These are phyloP conservation scores for Otatea glauca DNA, from an alignment of 176 grass and related monocot species.

Conservation along the genomic window DNA sequence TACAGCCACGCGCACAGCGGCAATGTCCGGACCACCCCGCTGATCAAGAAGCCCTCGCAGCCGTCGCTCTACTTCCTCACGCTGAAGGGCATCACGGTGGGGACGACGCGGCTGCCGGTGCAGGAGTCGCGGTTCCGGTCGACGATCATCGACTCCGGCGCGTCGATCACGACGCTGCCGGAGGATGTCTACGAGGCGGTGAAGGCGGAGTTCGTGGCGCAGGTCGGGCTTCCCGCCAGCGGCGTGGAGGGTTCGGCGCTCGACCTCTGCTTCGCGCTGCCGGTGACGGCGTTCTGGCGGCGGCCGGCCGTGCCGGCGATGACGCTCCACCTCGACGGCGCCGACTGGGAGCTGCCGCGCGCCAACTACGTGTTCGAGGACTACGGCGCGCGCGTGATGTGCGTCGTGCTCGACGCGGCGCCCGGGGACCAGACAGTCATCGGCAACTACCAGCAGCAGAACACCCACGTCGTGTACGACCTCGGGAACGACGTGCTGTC, in stretches of 20 bases:
- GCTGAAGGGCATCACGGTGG: conserved; percentile 62
- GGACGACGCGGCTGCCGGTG: conserved; percentile 48
- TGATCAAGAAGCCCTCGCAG: conserved; percentile 48
- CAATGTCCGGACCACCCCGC: conserved; percentile 41
- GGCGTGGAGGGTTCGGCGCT: conserved; percentile 39
- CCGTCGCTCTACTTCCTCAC: conserved; percentile 75
- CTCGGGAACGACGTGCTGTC: conserved; percentile 58
- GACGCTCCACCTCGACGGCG: conserved; percentile 78
- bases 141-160: conserved; percentile 87
- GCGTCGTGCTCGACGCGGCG: conserved; percentile 67
- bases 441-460: conserved; percentile 96
- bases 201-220: conserved; percentile 62
- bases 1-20: not conserved
- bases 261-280: conserved; percentile 73
- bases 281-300: conserved; percentile 37
- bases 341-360: conserved; percentile 72
- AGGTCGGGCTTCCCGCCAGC: conserved; percentile 50
- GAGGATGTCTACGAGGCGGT: conserved; percentile 56
- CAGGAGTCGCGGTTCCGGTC: conserved; percentile 40
- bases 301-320: conserved; percentile 59
- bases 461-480: conserved; percentile 89
- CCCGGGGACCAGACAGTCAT: conserved; percentile 61
- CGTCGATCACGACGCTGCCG: conserved; percentile 63
- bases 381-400: conserved; percentile 56
- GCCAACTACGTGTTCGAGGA: conserved; percentile 70